Evolutionary conservation across 2,329 filamentous ascomycete genomes (phyloP).

Genomic region (Aureobasidium leucospermi): DNA sequence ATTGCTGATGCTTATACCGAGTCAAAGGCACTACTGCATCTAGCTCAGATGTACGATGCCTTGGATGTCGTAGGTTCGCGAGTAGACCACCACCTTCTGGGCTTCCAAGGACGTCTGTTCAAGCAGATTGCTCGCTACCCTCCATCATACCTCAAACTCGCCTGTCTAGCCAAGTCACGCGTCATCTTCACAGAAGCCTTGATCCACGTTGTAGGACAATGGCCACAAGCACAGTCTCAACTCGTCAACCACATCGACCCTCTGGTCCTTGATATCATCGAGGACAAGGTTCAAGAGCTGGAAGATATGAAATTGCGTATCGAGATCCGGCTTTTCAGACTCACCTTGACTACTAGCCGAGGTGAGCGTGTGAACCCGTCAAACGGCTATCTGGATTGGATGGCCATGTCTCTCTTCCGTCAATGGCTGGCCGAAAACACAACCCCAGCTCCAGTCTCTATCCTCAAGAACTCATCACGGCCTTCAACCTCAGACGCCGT

Average conservation of each 20-base stretch:
- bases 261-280: constrained; percentile 76
- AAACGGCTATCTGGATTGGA: constrained; percentile 82
- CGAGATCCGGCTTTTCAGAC: constrained; percentile 73
- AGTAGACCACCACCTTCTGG: constrained; percentile 86
- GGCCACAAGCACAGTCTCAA: constrained; percentile 73
- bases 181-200: constrained; percentile 72
- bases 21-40: constrained; percentile 78
- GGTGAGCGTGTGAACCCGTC: constrained; percentile 76
- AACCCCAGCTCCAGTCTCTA: constrained; percentile 57
- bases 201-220: constrained; percentile 90
- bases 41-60: constrained; percentile 94
- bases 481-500: constrained; percentile 11
- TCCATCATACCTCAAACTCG: constrained; percentile 82
- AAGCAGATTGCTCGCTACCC: constrained; percentile 97
- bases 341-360: constrained; percentile 68
- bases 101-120: constrained; percentile 85
- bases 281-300: constrained; percentile 90
- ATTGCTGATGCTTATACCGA: constrained; percentile 90
- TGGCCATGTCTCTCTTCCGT: constrained; percentile 77
- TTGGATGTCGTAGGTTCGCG: constrained; percentile 79
- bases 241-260: constrained; percentile 67
- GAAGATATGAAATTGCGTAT: constrained; percentile 73
- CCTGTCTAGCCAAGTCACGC: constrained; percentile 74
- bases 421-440: constrained; percentile 93
- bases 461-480: constrained; percentile 29